Evolutionary conservation across 352 stramenopile genomes (phyloP), one percentile per base, ranked within the genome.

Genomic region (Phytopythium aichiense): DNA sequence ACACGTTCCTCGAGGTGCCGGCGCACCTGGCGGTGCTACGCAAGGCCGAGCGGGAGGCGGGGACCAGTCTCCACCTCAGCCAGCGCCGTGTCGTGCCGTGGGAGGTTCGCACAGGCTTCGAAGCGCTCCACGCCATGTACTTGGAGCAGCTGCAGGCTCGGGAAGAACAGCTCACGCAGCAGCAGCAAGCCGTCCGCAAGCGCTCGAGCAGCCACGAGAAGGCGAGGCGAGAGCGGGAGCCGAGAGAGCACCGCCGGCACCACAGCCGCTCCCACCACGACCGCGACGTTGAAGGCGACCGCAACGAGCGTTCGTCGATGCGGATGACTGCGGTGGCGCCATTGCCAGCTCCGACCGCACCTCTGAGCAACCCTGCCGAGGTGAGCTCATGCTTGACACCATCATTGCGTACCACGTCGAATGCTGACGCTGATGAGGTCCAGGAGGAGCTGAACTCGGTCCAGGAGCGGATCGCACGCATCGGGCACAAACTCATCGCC

Each of bases 1-100:
- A 92, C 65, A 69, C 67, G 2, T 94, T 94, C 53, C 66, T 92
- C 46, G 79, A 88, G 45, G 76, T 92, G 31, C 77, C 79, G 13
- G 43, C 64, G 40, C 81, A 94, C 58, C 63, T 89, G 13, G 52
- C 61, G 3, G 67, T 69, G 7, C 76, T 89, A 43, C 76, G 76
- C 7, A 72, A 74, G 38, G 53, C 87, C 37, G 79, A 89, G 58
- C 76, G 72, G 13, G 60, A 71, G 15, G 79, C 57, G 4, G 76
- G 79, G 7, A 65, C 74, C 46, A 86, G 65, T 23, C 61, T 91
- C 64, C 72, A 88, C 20, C 64, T 88, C 0, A 70, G 71, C 35
- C 69, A 73, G 25, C 74, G 78, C 30, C 67, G 68, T 16, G 58
- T 89, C 45, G 73, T 90, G 42, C 66, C 78, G 7, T 92, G 81